Evolutionary conservation across 768 basidiomycete genomes (phyloP), one percentile per base, ranked within the genome.

Genomic region (Dioszegia aurantiaca): DNA sequence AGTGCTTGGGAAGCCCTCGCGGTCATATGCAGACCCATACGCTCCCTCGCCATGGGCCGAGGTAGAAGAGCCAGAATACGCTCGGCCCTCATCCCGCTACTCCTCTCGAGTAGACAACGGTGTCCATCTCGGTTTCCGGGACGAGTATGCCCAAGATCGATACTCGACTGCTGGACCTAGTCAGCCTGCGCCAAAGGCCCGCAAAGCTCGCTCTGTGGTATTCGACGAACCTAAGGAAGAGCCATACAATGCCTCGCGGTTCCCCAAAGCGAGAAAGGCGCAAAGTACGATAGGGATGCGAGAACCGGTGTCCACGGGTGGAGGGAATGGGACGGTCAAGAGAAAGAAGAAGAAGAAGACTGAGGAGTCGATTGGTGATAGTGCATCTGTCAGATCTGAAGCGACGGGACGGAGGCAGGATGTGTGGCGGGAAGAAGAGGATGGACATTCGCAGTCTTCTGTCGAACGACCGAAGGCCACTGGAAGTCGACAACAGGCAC

Each of bases 11-110:
- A 73, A 73, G 48, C 71, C 71, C n/a, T 66, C 71, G 0, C 48
- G 69, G 23, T 66, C 64, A 24, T 73, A 73, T 55, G 71, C 71
- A 17, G 60, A 64, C 47, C 63, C 68, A 60, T 53, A 64, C 49
- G 64, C 60, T 30, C 44, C 64, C 11, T 63, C 67, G 9, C 70
- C 68, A 47, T 72, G 65, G 65, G 61, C 63, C 49, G 68, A 69
- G 27, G 23, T 3, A 10, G 14, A 28, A 14, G 27, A 44, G 27
- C 39, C 4, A 5, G 24, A 57, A 14, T 49, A 57, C 41, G 37
- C 23, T 48, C 52, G n/a, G 2, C 55, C 61, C 23, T 23, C 61
- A 17, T 64, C 64, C 12, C 43, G 55, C 14, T 67, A 67, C 56
- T 11, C 48, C 17, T 14, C 47, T 5, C 39, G 45, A 27, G 36